Evolutionary conservation across 106 monocot species (phyloP).

Genomic region (Apostasia shenzhenica): DNA sequence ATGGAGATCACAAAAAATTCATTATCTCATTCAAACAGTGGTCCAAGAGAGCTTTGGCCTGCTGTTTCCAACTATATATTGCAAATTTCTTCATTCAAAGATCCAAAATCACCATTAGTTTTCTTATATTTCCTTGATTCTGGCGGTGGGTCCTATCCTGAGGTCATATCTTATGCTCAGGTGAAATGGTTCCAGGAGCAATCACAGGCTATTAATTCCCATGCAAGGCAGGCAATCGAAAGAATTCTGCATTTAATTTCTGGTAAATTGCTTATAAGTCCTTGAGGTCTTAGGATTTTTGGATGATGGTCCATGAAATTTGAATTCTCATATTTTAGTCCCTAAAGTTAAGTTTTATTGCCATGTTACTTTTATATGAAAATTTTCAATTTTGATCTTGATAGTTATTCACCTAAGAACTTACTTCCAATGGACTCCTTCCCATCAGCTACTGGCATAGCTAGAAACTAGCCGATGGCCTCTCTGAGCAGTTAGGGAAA

Average conservation of each 20-base stretch:
- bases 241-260: background rate
- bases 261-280: too few species aligned
- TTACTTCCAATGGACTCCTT: too few species aligned
- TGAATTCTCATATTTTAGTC: too few species aligned
- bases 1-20: constrained; percentile 38
- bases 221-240: constrained; percentile 32
- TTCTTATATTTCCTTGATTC: constrained; percentile 86
- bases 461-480: too few species aligned
- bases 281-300: too few species aligned
- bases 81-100: constrained; percentile 44
- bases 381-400: too few species aligned
- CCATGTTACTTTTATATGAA: too few species aligned
- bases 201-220: constrained; percentile 51
- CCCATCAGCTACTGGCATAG: too few species aligned
- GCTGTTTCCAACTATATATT: constrained; percentile 77
- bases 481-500: too few species aligned
- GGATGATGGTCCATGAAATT: too few species aligned
- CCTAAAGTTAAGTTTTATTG: too few species aligned
- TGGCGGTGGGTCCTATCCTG: constrained; percentile 87
- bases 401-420: too few species aligned
- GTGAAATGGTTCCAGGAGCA: constrained; percentile 51
- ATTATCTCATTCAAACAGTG: constrained; percentile 43
- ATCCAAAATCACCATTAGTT: constrained; percentile 22
- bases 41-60: constrained; percentile 77
- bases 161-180: constrained; percentile 81